Evolutionary conservation across 257 asterid species (phyloP).

Genomic region (Nicotiana benthamiana): DNA sequence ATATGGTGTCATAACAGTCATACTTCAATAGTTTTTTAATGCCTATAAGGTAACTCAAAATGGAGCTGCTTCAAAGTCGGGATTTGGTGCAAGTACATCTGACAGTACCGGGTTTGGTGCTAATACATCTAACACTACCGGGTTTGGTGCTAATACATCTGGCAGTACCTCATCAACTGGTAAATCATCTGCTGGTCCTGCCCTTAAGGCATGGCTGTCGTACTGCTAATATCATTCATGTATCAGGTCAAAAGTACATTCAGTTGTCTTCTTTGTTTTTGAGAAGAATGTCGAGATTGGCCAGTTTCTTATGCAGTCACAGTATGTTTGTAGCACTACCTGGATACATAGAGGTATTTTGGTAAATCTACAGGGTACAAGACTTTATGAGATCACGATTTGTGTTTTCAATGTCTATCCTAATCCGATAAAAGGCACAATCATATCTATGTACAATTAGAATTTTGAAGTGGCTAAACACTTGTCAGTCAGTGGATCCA

Average conservation of each 20-base stretch:
- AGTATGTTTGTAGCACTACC: not conserved
- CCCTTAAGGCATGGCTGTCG: not conserved
- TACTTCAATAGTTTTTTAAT: conserved; percentile 6
- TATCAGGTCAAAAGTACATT: not conserved
- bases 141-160: conserved; percentile 29
- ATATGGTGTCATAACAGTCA: not conserved
- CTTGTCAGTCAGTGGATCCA: not conserved
- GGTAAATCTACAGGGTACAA: not conserved
- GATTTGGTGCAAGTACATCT: conserved; percentile 28
- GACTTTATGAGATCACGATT: not conserved
- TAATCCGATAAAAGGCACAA: not conserved
- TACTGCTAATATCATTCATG: not conserved
- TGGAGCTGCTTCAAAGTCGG: conserved; percentile 56
- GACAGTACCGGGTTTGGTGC: conserved; percentile 35
- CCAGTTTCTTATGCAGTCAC: not conserved
- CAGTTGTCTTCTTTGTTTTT: not conserved
- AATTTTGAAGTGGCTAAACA: not conserved
- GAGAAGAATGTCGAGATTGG: not conserved
- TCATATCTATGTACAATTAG: not conserved
- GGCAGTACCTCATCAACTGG: conserved; percentile 42
- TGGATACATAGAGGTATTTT: not conserved
- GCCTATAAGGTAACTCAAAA: conserved; percentile 60
- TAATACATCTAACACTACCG: conserved; percentile 41
- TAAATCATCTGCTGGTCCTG: conserved; percentile 10
- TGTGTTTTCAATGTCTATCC: not conserved